Conservation (phyloP, 169 alveolate genomes). For the Cryptosporidium ryanae region DNA sequence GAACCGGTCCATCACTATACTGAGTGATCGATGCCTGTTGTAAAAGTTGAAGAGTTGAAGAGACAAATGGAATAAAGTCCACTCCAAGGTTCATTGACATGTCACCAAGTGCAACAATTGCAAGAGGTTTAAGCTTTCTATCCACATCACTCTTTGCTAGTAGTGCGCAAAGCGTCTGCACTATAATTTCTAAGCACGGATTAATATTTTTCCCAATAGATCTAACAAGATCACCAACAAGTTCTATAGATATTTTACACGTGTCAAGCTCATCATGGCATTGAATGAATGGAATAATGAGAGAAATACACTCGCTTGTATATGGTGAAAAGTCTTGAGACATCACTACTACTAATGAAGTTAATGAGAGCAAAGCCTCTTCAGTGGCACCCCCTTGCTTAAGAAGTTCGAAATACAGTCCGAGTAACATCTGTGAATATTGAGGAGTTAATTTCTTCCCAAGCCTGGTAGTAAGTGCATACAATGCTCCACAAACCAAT, state of each 20-base stretch:
- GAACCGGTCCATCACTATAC: conserved; percentile 87
- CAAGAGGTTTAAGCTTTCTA: conserved; percentile 87
- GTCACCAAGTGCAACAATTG: conserved; percentile 90
- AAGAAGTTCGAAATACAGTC: conserved; percentile 58
- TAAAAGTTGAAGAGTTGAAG: conserved; percentile 83
- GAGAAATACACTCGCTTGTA: conserved; percentile 45
- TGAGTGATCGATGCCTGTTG: conserved; percentile 89
- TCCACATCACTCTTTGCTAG: conserved; percentile 81
- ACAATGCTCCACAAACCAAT: conserved; percentile 58
- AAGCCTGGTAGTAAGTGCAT: conserved; percentile 68
- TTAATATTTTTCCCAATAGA: conserved; percentile 43
- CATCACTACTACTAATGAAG: conserved; percentile 57
- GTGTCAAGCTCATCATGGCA: conserved; percentile 67
- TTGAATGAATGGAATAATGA: conserved; percentile 40
- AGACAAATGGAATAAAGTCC: conserved; percentile 82
- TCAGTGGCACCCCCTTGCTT: conserved; percentile 68
- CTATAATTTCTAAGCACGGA: conserved; percentile 40
- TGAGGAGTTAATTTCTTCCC: conserved; percentile 53
- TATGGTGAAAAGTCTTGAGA: conserved; percentile 64
- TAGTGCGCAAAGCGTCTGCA: conserved; percentile 56
- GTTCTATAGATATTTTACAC: conserved; percentile 47
- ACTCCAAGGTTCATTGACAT: conserved; percentile 89
- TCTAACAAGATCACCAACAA: conserved; percentile 67
- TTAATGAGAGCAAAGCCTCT: conserved; percentile 40
- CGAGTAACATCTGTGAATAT: conserved; percentile 46